phyloP scores from a whole-genome alignment of 2,329 filamentous ascomycete genomes.

The Scorias spongiosa region DNA sequence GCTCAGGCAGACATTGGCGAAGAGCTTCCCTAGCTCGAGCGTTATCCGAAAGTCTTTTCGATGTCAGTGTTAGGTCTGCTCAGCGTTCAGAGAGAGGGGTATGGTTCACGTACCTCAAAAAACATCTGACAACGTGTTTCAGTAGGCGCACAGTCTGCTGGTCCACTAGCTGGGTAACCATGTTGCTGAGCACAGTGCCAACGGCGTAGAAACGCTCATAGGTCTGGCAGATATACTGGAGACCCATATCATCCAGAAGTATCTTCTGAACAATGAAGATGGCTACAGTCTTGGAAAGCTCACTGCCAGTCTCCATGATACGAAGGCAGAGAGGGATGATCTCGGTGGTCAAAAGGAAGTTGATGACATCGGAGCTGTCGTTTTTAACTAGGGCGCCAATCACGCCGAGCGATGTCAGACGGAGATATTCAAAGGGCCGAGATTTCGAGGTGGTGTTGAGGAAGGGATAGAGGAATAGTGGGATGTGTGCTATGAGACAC shows the following conservation, averaged over 20 bases:
- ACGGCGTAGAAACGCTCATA: conserved; percentile 98
- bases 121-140: conserved; percentile 96
- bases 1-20: conserved; percentile 88
- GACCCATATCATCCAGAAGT: conserved; percentile 82
- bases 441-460: conserved; percentile 98
- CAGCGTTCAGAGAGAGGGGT: not conserved
- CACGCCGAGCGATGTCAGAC: conserved; percentile 86
- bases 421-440: conserved; percentile 90
- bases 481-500: conserved; percentile 63
- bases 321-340: conserved; percentile 94
- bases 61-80: conserved; percentile 4
- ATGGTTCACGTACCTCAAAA: conserved; percentile 57
- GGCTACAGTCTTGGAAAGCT: conserved; percentile 95
- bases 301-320: conserved; percentile 98
- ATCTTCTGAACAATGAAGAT: conserved; percentile 99
- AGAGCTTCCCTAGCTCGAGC: conserved; percentile 88
- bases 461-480: conserved; percentile 93
- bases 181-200: conserved; percentile 92
- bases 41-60: conserved; percentile 72
- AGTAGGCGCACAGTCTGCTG: conserved; percentile 90
- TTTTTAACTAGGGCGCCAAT: conserved; percentile 98
- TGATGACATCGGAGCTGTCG: conserved; percentile 95
- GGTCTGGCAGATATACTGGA: conserved; percentile 97
- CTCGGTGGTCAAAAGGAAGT: conserved; percentile 94
- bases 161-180: conserved; percentile 95